Percentiles rank a stretch among this genome's conserved stretches.
Conservation (phyloP, 2,329 filamentous ascomycete genomes). For the Venturia asperata region DNA sequence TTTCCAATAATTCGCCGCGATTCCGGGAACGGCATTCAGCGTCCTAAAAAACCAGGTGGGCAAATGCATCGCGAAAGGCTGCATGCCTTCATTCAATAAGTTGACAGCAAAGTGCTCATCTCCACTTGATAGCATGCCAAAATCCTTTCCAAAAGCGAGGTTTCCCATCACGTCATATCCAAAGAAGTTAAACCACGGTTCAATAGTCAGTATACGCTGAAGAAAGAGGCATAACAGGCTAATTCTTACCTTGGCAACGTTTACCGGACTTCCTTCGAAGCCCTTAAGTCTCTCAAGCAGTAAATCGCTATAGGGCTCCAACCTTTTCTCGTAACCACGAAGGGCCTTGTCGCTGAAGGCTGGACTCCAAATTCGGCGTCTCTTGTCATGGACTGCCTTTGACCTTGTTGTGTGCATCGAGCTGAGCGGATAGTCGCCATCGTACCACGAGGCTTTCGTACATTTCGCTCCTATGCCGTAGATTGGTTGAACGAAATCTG, state of each 20-base stretch:
- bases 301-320: constrained; percentile 32
- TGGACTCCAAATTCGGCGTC: constrained; percentile 41
- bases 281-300: constrained; percentile 29
- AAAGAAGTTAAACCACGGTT: constrained; percentile 23
- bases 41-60: constrained; percentile 32
- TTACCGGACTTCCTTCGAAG: constrained; percentile 27
- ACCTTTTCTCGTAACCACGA: constrained; percentile 35
- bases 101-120: constrained; percentile 37
- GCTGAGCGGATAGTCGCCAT: constrained; percentile 27
- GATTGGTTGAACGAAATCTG: constrained; percentile 38
- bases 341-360: constrained; percentile 42
- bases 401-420: constrained; percentile 39
- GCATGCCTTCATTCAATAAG: constrained; percentile 33
- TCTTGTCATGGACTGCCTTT: constrained; percentile 39
- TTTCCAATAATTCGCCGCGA: constrained; percentile 28
- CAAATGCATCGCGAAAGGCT: constrained; percentile 23
- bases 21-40: constrained; percentile 30
- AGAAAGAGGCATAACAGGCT: too few relatives aligned
- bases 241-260: too few relatives aligned
- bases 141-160: constrained; percentile 27
- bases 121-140: constrained; percentile 35
- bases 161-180: constrained; percentile 26
- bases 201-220: too few relatives aligned
- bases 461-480: constrained; percentile 34
- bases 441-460: constrained; percentile 34